These are phyloP conservation scores for Musa acuminata DNA, from an alignment of 176 grass and related monocot genomes.

Conservation along the genomic window DNA sequence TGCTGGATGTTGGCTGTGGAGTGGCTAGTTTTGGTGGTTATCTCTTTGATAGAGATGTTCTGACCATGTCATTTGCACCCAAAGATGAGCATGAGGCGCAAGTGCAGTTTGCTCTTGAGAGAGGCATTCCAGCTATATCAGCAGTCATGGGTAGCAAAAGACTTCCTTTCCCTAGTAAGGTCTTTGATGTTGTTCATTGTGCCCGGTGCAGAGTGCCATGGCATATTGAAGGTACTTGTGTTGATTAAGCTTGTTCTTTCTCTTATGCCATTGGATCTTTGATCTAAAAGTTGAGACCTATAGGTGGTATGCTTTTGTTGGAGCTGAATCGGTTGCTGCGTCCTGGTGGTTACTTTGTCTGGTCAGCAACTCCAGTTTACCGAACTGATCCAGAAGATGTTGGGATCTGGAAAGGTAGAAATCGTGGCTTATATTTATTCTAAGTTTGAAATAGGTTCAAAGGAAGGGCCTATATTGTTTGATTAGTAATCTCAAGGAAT, in stretches of 20 bases:
- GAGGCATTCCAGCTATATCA: conserved; percentile 96
- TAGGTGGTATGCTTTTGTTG: conserved; percentile 91
- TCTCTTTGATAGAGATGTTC: conserved; percentile 92
- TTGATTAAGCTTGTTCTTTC: conserved; percentile 15
- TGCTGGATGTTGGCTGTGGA: conserved; percentile 95
- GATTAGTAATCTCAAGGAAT: too few relatives aligned
- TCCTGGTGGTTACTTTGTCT: conserved; percentile 92
- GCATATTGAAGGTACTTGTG: conserved; percentile 79
- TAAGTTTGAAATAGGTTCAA: conserved; percentile 10
- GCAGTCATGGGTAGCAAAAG: conserved; percentile 98
- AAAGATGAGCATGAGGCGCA: conserved; percentile 99
- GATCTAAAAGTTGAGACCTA: conserved; percentile 15
- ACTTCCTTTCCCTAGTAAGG: conserved; percentile 77
- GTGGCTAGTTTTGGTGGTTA: conserved; percentile 99
- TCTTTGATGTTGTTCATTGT: conserved; percentile 95
- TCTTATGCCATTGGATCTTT: conserved; percentile 19
- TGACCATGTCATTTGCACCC: conserved; percentile 97
- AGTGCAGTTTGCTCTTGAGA: conserved; percentile 97
- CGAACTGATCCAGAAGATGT: conserved; percentile 78
- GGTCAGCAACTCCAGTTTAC: conserved; percentile 98
- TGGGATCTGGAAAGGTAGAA: conserved; percentile 84
- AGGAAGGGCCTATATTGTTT: background rate
- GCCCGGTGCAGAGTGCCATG: conserved; percentile 92
- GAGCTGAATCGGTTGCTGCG: conserved; percentile 88
- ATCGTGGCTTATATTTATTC: background rate